Conservation (phyloP, 2,329 filamentous ascomycete species). For the Celoporthe dispersa region DNA sequence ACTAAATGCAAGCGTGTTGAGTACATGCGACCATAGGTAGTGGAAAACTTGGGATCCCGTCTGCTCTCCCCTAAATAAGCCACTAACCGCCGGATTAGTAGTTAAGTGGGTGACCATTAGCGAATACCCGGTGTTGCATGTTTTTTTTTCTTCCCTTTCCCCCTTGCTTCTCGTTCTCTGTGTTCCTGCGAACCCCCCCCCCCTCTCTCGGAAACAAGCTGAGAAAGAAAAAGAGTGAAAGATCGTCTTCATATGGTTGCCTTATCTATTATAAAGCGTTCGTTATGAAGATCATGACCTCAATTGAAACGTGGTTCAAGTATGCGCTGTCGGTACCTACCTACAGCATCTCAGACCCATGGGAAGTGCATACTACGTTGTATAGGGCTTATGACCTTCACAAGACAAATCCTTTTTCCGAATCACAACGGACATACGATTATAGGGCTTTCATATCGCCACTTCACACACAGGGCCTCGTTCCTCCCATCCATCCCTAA, state of each 20-base stretch:
- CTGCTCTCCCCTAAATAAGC: slow-evolving; percentile 6
- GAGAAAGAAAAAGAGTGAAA: background rate
- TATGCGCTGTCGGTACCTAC: background rate
- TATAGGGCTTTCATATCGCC: background rate
- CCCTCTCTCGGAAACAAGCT: no score
- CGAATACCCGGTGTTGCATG: slow-evolving; percentile 3
- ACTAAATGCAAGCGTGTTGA: rapidly evolving
- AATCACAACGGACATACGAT: background rate
- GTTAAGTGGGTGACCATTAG: slow-evolving; percentile 8
- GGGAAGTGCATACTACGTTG: background rate
- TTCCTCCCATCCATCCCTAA: background rate
- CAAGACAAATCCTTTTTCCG: background rate
- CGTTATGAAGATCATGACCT: background rate
- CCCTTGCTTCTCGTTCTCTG: background rate
- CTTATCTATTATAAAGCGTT: background rate
- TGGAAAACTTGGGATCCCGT: slow-evolving; percentile 8
- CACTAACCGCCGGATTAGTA: slow-evolving; percentile 8
- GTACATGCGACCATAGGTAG: slow-evolving; percentile 3
- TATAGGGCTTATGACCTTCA: background rate
- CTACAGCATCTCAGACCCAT: background rate
- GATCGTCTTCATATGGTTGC: background rate
- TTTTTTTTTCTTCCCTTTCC: slow-evolving; percentile 3
- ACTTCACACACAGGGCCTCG: background rate
- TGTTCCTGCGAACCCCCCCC: background rate
- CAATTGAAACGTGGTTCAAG: background rate